Conservation (phyloP, 768 basidiomycete species). For the Calvatia gigantea region DNA sequence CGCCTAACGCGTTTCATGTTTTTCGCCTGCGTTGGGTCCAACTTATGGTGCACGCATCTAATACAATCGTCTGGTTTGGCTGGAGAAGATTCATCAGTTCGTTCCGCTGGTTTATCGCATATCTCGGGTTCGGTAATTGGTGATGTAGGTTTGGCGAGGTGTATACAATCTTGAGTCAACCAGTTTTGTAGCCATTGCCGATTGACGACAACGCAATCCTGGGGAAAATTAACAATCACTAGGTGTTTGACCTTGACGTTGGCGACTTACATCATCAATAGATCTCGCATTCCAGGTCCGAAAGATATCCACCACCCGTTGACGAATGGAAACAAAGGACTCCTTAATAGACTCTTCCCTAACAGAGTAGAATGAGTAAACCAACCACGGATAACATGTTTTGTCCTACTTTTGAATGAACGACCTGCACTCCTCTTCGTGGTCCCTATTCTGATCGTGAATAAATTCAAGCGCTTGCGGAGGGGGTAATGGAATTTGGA, state of each 20-base stretch:
- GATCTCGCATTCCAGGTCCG: conserved; percentile 53
- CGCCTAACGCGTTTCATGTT: conserved; percentile 67
- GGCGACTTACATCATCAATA: conserved; percentile 39
- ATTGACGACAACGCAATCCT: conserved; percentile 59
- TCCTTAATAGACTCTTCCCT: conserved; percentile 42
- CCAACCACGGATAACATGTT: neutral
- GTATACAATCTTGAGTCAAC: conserved; percentile 42
- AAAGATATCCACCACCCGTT: conserved; percentile 59
- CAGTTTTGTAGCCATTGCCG: conserved; percentile 58
- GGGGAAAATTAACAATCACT: neutral
- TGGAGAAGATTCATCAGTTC: conserved; percentile 6
- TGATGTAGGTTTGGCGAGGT: conserved; percentile 16
- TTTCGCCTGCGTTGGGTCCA: conserved; percentile 56
- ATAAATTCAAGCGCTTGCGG: conserved; percentile 52
- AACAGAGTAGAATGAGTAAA: conserved; percentile 7
- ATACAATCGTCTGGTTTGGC: conserved; percentile 43
- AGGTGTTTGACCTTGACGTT: conserved; percentile 9
- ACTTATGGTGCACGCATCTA: conserved; percentile 55
- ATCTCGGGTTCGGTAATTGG: neutral
- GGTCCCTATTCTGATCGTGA: conserved; percentile 47
- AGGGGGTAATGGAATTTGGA: conserved; percentile 43
- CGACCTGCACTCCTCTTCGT: conserved; percentile 49
- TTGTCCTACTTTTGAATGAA: conserved; percentile 43
- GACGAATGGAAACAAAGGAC: conserved; percentile 47
- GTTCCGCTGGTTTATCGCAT: neutral